Evolutionary conservation across 768 basidiomycete genomes (phyloP), one percentile per base, ranked within the genome.

Genomic region (Leucogyrophana mollusca): DNA sequence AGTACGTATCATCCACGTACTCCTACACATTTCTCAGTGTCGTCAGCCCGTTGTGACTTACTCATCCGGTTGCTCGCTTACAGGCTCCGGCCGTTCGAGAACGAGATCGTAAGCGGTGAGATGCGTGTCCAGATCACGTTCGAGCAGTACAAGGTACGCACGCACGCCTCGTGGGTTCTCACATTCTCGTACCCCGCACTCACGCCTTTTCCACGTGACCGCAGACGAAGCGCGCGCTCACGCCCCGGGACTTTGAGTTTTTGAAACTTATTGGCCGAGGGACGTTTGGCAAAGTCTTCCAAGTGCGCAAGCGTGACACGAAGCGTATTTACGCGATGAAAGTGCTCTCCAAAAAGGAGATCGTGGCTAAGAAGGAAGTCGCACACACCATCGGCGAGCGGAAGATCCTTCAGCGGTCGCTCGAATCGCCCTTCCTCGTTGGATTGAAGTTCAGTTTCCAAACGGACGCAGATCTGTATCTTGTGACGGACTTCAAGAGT

Each of bases 281-380:
- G 2, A 98, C 96, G 0, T 99, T 99, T 64, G 96, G 94, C 39
- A 90, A 93, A 45, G 96, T 99, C 16, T 98, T 97, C 77, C 96
- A 99, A 68, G 96, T 99, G 40, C 90, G 96, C 51, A 99, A 99
- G 72, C 85, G 77, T 65, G 94, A 99, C 72, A 99, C 96, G 34
- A 90, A 92, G 67, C 90, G 96, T 37, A 98, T 99, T 70, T 99
- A 97, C 73, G 96, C 96, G 42, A 98, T 99, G 95, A 99, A 99
- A 62, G 91, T 98, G 46, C 78, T 99, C 32, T 94, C 91, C 24
- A 99, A 99, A 73, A 94, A 92, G 75, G 96, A 99, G 69, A 98
- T 99, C 57, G 83, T 98, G 45, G 94, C 91, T 20, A 98, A 97
- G 77, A 98, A 98, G 69, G 96, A 99, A 67, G 93, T 99, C 36